Evolutionary conservation across 1,139 yeast species (phyloP).

Genomic region (Debaryomycetaceae sp.): DNA sequence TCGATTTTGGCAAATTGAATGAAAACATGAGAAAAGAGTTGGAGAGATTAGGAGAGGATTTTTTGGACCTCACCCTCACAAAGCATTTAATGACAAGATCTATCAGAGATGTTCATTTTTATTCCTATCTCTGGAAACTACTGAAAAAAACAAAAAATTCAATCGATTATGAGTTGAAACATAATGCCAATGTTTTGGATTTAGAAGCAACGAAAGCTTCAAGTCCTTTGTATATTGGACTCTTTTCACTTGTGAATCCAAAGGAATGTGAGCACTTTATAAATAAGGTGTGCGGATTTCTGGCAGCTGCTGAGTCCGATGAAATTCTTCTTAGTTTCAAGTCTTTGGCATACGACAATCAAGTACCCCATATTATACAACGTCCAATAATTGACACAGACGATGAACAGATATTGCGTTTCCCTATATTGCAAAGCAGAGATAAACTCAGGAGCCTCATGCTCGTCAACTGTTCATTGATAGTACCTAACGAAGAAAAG

Average conservation of each 20-base stretch:
- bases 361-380: slow-evolving; percentile 4
- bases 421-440: slow-evolving; percentile 10
- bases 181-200: background rate
- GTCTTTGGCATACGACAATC: slow-evolving; percentile 1
- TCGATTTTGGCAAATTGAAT: background rate
- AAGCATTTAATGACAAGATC: background rate
- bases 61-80: background rate
- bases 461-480: slow-evolving; percentile 7
- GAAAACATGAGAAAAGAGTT: background rate
- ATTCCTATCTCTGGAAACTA: background rate
- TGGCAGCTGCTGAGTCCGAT: background rate
- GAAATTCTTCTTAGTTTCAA: background rate
- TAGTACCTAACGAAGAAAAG: slow-evolving; percentile 3
- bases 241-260: slow-evolving; percentile 2
- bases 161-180: background rate
- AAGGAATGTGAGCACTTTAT: slow-evolving; percentile 1
- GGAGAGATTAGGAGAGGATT: slow-evolving; percentile 1
- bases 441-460: slow-evolving; percentile 7
- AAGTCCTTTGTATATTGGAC: slow-evolving; percentile 1
- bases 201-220: background rate
- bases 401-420: slow-evolving; percentile 7
- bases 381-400: background rate
- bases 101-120: background rate
- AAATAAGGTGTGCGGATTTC: background rate
- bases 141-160: background rate